Evolutionary conservation across 2,329 filamentous ascomycete genomes (phyloP).

Genomic region (Aspergillus oerlinghausenensis): DNA sequence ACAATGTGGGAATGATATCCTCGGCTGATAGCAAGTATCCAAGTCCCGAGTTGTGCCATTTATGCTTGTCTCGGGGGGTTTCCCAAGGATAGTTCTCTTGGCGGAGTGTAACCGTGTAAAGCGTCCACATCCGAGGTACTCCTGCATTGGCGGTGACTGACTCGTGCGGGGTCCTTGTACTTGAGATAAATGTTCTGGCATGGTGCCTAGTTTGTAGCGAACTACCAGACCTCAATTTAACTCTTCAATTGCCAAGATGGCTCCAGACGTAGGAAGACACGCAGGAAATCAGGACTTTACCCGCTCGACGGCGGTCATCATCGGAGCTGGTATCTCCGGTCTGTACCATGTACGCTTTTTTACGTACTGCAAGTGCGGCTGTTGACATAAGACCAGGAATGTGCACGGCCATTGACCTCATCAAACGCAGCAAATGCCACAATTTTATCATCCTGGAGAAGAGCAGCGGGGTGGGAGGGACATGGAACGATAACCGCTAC

Average conservation of each 20-base stretch:
- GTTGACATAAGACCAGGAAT: slow-evolving; percentile 35
- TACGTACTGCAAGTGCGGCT: neutral
- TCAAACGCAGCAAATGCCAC: slow-evolving; percentile 41
- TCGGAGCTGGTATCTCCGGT: slow-evolving; percentile 54
- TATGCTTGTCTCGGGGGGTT: neutral
- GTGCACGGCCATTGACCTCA: slow-evolving; percentile 55
- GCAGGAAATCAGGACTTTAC: slow-evolving; percentile 48
- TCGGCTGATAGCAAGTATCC: neutral
- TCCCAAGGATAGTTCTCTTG: neutral
- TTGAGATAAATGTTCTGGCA: neutral
- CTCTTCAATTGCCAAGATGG: neutral
- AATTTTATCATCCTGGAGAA: slow-evolving; percentile 58
- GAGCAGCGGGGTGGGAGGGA: slow-evolving; percentile 50
- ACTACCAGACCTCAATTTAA: neutral
- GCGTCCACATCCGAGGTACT: neutral
- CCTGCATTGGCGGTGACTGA: neutral
- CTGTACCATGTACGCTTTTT: slow-evolving; percentile 4
- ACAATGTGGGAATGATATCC: neutral
- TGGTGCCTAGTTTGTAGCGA: neutral
- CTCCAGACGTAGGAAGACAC: neutral
- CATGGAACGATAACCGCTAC: slow-evolving; percentile 55
- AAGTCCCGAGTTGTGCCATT: neutral
- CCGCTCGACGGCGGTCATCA: slow-evolving; percentile 53
- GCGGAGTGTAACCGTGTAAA: neutral
- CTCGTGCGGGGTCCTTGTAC: neutral